Evolutionary conservation across 345 rosid species (phyloP).

Genomic region (Kernera saxatilis): DNA sequence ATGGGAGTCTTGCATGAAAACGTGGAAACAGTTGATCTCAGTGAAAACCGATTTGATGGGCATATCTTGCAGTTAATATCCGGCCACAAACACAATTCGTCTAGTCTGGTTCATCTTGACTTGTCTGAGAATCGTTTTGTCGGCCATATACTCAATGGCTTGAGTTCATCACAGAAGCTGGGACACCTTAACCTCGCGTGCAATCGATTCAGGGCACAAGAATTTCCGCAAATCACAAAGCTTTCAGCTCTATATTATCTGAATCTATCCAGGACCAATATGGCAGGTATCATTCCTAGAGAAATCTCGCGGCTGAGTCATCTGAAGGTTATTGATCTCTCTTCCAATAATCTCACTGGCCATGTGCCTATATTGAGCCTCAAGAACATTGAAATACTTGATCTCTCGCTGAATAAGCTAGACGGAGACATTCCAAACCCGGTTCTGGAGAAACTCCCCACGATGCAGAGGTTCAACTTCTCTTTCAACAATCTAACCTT

Average conservation of each 20-base stretch:
- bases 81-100: conserved; percentile 46
- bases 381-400: conserved; percentile 48
- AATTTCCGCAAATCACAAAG: conserved; percentile 46
- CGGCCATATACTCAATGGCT: conserved; percentile 52
- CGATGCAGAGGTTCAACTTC: conserved; percentile 69
- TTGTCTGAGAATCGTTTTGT: conserved; percentile 75
- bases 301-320: conserved; percentile 41
- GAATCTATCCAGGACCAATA: conserved; percentile 67
- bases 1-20: conserved; percentile 45
- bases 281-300: conserved; percentile 46
- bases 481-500: conserved; percentile 81
- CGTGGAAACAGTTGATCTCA: conserved; percentile 60
- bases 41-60: conserved; percentile 75
- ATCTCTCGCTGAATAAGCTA: conserved; percentile 73
- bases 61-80: conserved; percentile 71
- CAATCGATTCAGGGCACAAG: conserved; percentile 57
- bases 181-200: conserved; percentile 68
- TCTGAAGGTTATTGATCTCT: conserved; percentile 71
- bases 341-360: conserved; percentile 67
- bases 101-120: conserved; percentile 62
- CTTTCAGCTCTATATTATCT: conserved; percentile 51
- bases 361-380: conserved; percentile 43
- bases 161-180: conserved; percentile 54
- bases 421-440: conserved; percentile 64
- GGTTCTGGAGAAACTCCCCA: conserved; percentile 44